Base-by-base conservation (phyloP, 1,139 yeast species). In the Protomyces pachydermus region DNA sequence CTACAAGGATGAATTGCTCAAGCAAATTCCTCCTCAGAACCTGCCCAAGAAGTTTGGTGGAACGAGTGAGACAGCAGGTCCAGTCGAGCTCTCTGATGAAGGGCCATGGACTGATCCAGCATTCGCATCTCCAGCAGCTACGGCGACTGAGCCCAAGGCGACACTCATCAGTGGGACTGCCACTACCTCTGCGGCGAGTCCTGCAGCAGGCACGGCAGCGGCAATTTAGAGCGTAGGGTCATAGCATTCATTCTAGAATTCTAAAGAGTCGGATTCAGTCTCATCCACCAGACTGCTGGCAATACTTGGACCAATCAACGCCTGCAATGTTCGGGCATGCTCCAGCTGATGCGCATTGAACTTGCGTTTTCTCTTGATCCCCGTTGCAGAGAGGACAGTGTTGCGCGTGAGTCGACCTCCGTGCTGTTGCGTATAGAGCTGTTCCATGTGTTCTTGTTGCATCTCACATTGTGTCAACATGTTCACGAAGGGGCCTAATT, bases 91-190 rank as follows among this genome's bases (percentile, higher is more conserved):
- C 72, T 85, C 95, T 61, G 98, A 93, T 74, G 81, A 86, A 69
- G 98, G 98, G 69, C 98, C 98, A 68, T 93, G 98, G 98, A 88
- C 97, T 81, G 95, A 91, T 69, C 80, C 86, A 28, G 72, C 87
- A 76, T 91, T 74, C 34, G 62, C 62, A 3, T 14, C 48, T 12
- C 50, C 25, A 10, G 34, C 34, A 12, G 38, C 46, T 8, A 38
- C 52, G 8, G 12, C 62, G 9, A 37, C 54, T 18, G 23, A 42
- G 25, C 48, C 48, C 3, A 18, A 16, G 3, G 48, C 12, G 20
- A 4, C 20, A 18, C 25, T 42, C 12, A 18, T 42, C 25, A 42
- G 23, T 18, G 48, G 48, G 5, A 16, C 48, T 42, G 48, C 48
- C 25, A 42, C 48, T 1, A n/a, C 23, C 5, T 42, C 48, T 8